Evolutionary conservation across 495 filamentous ascomycete genomes (phyloP).

Genomic region (Collariella sp.): DNA sequence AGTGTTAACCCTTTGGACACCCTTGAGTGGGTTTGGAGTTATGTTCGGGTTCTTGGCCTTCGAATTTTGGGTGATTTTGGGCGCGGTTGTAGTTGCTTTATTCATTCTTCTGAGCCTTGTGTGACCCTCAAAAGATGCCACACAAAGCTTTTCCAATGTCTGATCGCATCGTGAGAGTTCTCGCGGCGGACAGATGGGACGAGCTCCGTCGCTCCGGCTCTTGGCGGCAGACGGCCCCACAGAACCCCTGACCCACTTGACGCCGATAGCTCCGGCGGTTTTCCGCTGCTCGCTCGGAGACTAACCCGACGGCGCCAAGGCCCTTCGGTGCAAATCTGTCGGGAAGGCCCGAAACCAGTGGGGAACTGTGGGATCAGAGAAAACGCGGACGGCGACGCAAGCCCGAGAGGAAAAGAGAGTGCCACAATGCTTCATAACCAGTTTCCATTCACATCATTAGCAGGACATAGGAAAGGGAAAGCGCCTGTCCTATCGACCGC

Average conservation of each 20-base stretch:
- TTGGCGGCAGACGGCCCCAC: background rate
- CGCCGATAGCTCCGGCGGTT: conserved; percentile 17
- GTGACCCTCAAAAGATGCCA: no score
- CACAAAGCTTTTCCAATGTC: no score
- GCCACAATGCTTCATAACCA: background rate
- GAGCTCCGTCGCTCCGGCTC: no score
- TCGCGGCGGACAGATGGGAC: no score
- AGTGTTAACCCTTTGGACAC: no score
- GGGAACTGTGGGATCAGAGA: background rate
- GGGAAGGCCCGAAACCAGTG: background rate
- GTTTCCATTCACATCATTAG: conserved; percentile 12
- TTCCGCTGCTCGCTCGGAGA: conserved; percentile 3
- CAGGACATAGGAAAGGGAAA: background rate
- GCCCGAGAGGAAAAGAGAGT: background rate
- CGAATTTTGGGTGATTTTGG: no score
- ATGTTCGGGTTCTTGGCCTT: no score
- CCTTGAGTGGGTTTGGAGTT: no score
- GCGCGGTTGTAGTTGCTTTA: no score
- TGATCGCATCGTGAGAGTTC: no score
- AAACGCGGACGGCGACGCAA: background rate
- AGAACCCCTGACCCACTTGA: background rate
- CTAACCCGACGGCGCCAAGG: background rate
- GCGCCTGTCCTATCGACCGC: conserved; percentile 4
- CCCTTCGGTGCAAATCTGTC: background rate
- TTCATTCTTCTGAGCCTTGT: no score